phyloP scores from a whole-genome alignment of 768 basidiomycete species.

The Lepiota brunneoincarnata region DNA sequence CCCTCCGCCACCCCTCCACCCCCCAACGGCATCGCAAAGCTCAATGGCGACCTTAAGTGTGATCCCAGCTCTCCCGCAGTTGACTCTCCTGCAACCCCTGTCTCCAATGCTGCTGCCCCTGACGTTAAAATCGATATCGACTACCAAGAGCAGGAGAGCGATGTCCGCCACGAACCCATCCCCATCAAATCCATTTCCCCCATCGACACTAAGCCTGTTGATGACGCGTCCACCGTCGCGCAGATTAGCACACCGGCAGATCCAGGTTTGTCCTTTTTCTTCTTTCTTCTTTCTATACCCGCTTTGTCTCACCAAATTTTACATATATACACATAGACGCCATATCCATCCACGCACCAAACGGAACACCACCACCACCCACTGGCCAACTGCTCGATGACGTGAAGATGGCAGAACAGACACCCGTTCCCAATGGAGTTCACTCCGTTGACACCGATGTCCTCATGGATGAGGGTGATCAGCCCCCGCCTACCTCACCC shows the following conservation, averaged over 20 bases:
- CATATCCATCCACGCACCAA: slow-evolving; percentile 41
- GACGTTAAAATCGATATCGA: slow-evolving; percentile 66
- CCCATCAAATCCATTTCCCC: slow-evolving; percentile 44
- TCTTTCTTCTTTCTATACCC: slow-evolving; percentile 20
- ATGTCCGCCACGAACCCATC: slow-evolving; percentile 61
- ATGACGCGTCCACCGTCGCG: slow-evolving; percentile 43
- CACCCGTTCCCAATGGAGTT: slow-evolving; percentile 29
- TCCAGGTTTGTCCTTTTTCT: slow-evolving; percentile 36
- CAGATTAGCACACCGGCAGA: slow-evolving; percentile 43
- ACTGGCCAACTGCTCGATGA: slow-evolving; percentile 45
- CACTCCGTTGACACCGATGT: slow-evolving; percentile 32
- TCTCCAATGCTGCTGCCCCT: slow-evolving; percentile 44
- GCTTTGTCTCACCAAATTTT: slow-evolving; percentile 16
- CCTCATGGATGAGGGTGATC: slow-evolving; percentile 41
- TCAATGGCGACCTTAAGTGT: slow-evolving; percentile 29
- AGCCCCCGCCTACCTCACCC: slow-evolving; percentile 37
- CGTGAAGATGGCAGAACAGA: slow-evolving; percentile 54
- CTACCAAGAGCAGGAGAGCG: slow-evolving; percentile 61
- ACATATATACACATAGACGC: slow-evolving; percentile 31
- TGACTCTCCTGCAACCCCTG: slow-evolving; percentile 62
- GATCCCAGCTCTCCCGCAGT: slow-evolving; percentile 36
- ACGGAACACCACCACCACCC: slow-evolving; percentile 44
- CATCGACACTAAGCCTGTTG: slow-evolving; percentile 26
- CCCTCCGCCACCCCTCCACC: too few species aligned
- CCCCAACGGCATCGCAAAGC: slow-evolving; percentile 29